Percentiles rank a stretch among this genome's conserved stretches.
phyloP scores from a whole-genome alignment of 345 rosid genomes.

The Euphorbia tirucalli region DNA sequence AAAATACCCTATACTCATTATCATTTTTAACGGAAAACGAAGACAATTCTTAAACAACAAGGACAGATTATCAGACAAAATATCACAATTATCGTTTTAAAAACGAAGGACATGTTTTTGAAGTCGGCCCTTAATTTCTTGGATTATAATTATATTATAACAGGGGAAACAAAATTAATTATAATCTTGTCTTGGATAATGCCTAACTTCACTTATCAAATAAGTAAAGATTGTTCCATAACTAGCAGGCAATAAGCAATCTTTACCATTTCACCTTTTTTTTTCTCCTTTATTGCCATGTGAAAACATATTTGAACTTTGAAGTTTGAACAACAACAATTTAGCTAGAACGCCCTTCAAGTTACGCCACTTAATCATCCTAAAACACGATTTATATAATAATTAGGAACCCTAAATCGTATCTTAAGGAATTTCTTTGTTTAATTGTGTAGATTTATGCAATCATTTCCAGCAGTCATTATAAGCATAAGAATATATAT shows the following conservation, averaged over 20 bases:
- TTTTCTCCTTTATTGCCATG: background rate
- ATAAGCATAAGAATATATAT: no score
- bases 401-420: background rate
- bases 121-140: no score
- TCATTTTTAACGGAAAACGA: no score
- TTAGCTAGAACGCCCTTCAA: conserved; percentile 6
- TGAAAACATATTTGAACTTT: background rate
- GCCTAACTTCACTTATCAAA: conserved; percentile 23
- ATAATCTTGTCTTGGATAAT: background rate
- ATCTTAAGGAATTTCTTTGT: background rate
- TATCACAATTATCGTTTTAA: no score
- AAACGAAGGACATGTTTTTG: no score
- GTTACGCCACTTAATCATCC: conserved; percentile 8
- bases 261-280: background rate
- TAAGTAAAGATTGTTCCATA: conserved; percentile 23
- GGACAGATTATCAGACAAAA: no score
- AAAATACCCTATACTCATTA: no score
- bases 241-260: conserved; percentile 13
- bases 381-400: background rate
- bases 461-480: background rate
- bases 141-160: no score
- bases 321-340: background rate
- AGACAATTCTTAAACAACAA: no score
- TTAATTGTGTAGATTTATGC: background rate
- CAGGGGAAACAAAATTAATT: no score